These are phyloP conservation scores for Plantago major DNA, from an alignment of 257 asterid species.

Conservation along the genomic window DNA sequence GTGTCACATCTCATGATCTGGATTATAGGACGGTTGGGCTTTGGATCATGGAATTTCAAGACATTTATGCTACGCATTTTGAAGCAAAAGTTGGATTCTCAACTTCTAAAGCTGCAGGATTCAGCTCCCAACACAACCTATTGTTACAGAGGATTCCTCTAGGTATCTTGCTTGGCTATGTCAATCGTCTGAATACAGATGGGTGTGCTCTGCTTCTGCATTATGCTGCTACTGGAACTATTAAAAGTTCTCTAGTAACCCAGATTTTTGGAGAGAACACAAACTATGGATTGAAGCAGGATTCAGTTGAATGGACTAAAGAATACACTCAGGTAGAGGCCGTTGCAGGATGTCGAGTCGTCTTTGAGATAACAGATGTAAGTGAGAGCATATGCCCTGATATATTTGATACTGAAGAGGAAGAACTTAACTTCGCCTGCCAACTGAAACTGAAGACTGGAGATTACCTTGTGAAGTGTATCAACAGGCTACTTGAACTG, in stretches of 20 bases:
- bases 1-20: conserved; percentile 16
- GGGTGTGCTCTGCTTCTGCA: conserved; percentile 64
- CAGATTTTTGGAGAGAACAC: conserved; percentile 30
- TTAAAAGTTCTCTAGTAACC: conserved; percentile 25
- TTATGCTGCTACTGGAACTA: conserved; percentile 59
- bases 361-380: conserved; percentile 52
- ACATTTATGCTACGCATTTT: conserved; percentile 23
- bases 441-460: conserved; percentile 46
- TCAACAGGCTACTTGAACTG: conserved; percentile 43
- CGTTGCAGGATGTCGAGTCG: conserved; percentile 52
- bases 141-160: conserved; percentile 54
- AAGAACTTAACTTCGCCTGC: conserved; percentile 33
- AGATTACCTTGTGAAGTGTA: conserved; percentile 50
- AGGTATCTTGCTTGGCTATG: conserved; percentile 50
- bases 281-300: conserved; percentile 21
- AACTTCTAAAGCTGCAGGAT: conserved; percentile 25
- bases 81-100: conserved; percentile 19
- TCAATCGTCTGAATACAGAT: conserved; percentile 31
- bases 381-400: conserved; percentile 38
- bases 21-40: conserved; percentile 28
- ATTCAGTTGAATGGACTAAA: conserved; percentile 26
- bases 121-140: conserved; percentile 26
- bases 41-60: conserved; percentile 60
- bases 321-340: conserved; percentile 47
- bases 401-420: conserved; percentile 59